Conservation (phyloP, 345 rosid genomes). For the Syzygium jambos region DNA sequence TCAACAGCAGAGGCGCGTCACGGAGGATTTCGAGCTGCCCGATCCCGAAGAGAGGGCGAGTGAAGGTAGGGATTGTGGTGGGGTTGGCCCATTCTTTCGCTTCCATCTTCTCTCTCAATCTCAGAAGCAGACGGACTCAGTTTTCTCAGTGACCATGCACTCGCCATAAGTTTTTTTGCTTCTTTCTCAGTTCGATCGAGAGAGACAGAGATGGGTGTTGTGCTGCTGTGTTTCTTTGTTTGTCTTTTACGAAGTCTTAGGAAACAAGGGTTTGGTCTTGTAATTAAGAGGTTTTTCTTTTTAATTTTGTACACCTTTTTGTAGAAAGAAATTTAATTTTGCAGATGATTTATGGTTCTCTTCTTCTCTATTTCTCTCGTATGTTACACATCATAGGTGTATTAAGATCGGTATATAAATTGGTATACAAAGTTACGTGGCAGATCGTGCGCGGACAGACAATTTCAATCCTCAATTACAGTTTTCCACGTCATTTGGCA, state of each 20-base stretch:
- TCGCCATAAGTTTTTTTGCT: background rate
- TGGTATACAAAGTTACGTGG: no score
- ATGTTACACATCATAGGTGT: no score
- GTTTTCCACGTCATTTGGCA: no score
- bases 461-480: no score
- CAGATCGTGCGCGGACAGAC: no score
- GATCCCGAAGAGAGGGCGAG: conserved; percentile 42
- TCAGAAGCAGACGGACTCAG: background rate
- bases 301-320: background rate
- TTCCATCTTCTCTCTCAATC: conserved; percentile 20
- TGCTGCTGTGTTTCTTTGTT: background rate
- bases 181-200: background rate
- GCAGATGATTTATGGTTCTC: background rate
- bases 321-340: background rate
- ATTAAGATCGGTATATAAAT: no score
- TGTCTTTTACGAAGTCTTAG: no score
- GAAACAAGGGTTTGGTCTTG: background rate
- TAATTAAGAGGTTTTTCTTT: background rate
- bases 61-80: conserved; percentile 28
- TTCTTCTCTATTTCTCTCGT: background rate
- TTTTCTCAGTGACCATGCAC: background rate
- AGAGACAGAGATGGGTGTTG: background rate
- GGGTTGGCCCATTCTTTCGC: conserved; percentile 40
- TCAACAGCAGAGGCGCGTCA: background rate
- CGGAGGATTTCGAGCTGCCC: conserved; percentile 10